Conservation (phyloP, 257 asterid genomes). For the Nicotiana undulata region DNA sequence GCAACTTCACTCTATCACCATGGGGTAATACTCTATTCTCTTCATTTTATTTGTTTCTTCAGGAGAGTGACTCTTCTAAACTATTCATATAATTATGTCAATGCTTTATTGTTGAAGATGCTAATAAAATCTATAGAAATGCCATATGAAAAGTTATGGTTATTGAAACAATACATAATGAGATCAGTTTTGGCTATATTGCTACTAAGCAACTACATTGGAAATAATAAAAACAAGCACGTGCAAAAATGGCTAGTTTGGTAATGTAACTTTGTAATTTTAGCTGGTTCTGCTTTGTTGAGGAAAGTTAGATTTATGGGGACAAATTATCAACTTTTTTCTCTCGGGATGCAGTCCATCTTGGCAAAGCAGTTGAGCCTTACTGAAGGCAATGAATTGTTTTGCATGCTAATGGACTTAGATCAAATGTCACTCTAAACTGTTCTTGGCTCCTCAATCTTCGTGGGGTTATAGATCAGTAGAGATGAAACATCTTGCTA, state of each 20-base stretch:
- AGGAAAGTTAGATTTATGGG: neutral
- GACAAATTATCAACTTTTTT: neutral
- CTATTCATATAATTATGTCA: neutral
- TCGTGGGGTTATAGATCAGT: slow-evolving; percentile 47
- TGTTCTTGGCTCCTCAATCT: slow-evolving; percentile 22
- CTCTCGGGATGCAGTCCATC: no score
- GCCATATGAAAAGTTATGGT: neutral
- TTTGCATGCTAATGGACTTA: slow-evolving; percentile 65
- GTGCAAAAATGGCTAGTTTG: neutral
- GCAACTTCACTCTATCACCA: neutral
- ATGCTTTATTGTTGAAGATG: neutral
- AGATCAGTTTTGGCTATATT: neutral
- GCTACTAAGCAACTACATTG: neutral
- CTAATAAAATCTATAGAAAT: neutral
- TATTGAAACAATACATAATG: neutral
- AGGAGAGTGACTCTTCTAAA: neutral
- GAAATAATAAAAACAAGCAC: neutral
- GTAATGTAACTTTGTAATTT: no score
- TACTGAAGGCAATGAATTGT: slow-evolving; percentile 27
- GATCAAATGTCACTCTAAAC: slow-evolving; percentile 35
- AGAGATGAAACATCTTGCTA: slow-evolving; percentile 27
- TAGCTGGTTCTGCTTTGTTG: neutral
- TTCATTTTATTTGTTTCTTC: neutral
- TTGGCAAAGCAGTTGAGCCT: slow-evolving; percentile 45
- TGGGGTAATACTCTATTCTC: slow-evolving; percentile 6